Percentiles rank a stretch among this genome's conserved stretches.
Evolutionary conservation across 2,329 filamentous ascomycete genomes (phyloP).

Genomic region (Hymenoscyphus scutula): DNA sequence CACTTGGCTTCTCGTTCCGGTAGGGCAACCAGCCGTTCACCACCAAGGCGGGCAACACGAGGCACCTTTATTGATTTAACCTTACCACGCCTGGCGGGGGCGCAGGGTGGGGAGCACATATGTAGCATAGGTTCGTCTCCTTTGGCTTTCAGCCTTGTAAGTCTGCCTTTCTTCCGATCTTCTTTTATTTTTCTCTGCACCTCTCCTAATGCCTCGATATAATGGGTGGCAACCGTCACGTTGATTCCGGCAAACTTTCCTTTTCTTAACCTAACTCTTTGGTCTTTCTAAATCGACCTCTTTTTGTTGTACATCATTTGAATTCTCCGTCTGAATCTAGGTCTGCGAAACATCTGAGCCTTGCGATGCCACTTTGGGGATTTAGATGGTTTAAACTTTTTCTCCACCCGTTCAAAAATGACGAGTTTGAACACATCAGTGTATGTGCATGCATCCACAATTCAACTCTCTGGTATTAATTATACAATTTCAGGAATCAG

Average conservation of each 20-base stretch:
- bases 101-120: background rate
- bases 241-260: background rate
- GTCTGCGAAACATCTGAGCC: background rate
- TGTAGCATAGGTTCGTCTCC: background rate
- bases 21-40: background rate
- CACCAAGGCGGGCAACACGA: background rate
- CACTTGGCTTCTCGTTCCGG: no score
- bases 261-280: background rate
- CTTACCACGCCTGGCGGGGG: background rate
- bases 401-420: conserved; percentile 25
- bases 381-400: conserved; percentile 28
- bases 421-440: conserved; percentile 28
- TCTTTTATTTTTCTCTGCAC: background rate
- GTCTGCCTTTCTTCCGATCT: background rate
- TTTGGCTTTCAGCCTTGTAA: background rate
- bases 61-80: background rate
- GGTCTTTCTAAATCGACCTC: background rate
- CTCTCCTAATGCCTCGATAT: background rate
- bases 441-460: conserved; percentile 3
- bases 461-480: background rate
- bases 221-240: background rate
- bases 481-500: conserved; percentile 20
- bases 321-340: background rate
- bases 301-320: background rate
- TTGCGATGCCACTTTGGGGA: conserved; percentile 25